These are phyloP conservation scores for Taxawa tesnikishii DNA, from an alignment of 2,329 filamentous ascomycete species.

Conservation along the genomic window DNA sequence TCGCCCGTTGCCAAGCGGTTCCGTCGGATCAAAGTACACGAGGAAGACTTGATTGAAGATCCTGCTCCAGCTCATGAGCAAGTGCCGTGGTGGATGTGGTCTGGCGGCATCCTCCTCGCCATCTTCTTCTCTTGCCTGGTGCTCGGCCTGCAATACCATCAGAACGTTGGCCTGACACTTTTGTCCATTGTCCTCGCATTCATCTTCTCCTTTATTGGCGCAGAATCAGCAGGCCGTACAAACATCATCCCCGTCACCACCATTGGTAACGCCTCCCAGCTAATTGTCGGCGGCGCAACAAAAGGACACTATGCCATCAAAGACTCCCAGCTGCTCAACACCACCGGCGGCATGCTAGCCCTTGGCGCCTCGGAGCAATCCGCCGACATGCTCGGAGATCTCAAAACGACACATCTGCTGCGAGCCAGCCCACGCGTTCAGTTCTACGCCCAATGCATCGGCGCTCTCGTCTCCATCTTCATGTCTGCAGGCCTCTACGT, in stretches of 20 bases:
- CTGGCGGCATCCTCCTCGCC: conserved; percentile 29
- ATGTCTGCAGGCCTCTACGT: conserved; percentile 53
- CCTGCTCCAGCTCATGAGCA: conserved; percentile 30
- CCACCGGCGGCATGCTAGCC: conserved; percentile 38
- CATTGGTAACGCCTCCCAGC: conserved; percentile 53
- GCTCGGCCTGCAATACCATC: conserved; percentile 39
- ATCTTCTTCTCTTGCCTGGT: conserved; percentile 38
- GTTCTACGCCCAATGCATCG: conserved; percentile 52
- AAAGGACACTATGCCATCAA: conserved; percentile 34
- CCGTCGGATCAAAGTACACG: conserved; percentile 5
- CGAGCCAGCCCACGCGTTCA: conserved; percentile 50
- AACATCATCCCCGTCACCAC: conserved; percentile 50
- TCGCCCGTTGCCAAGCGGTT: not conserved
- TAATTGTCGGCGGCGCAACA: conserved; percentile 50
- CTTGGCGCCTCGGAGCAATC: conserved; percentile 20
- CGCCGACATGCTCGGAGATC: conserved; percentile 45
- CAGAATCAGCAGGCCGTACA: conserved; percentile 40
- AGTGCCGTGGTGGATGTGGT: conserved; percentile 41
- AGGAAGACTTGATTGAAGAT: conserved; percentile 33
- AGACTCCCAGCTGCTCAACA: conserved; percentile 48
- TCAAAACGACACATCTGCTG: conserved; percentile 53
- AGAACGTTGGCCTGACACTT: conserved; percentile 42
- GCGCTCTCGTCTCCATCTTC: conserved; percentile 49
- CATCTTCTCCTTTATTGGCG: conserved; percentile 46
- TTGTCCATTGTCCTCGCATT: conserved; percentile 43